phyloP scores from a whole-genome alignment of 2,329 filamentous ascomycete genomes.

The Myriosclerotinia scirpicola region DNA sequence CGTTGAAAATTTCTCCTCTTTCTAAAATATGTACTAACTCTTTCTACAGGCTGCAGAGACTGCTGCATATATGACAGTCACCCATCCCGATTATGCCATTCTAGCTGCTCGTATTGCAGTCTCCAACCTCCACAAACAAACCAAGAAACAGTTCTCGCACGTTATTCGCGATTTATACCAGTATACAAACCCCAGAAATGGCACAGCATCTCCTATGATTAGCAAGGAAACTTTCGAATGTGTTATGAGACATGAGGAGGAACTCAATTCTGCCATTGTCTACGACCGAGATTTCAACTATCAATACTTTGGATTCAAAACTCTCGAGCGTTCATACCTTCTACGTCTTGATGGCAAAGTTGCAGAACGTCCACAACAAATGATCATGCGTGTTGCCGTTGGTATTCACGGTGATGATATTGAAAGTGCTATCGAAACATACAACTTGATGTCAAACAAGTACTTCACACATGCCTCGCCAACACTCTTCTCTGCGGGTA shows the following conservation, averaged over 20 bases:
- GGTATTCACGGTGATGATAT: conserved; percentile 95
- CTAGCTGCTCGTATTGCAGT: conserved; percentile 97
- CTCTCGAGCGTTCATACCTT: conserved; percentile 94
- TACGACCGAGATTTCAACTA: conserved; percentile 99
- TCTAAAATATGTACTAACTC: conserved; percentile 29
- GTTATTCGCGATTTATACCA: conserved; percentile 91
- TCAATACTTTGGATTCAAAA: conserved; percentile 99
- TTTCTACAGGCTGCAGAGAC: conserved; percentile 84
- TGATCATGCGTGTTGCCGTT: conserved; percentile 99
- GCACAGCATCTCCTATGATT: conserved; percentile 86
- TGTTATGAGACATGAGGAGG: conserved; percentile 93
- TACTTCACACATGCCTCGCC: conserved; percentile 98
- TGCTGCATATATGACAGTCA: conserved; percentile 99
- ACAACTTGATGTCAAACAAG: conserved; percentile 98
- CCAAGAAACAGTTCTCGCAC: conserved; percentile 99
- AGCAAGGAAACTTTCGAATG: conserved; percentile 85
- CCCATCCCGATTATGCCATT: conserved; percentile 97
- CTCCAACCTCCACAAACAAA: conserved; percentile 99
- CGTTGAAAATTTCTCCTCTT: conserved; percentile 19
- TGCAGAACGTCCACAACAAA: conserved; percentile 95
- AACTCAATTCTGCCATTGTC: conserved; percentile 97
- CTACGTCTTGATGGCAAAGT: conserved; percentile 95
- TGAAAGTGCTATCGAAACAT: conserved; percentile 93
- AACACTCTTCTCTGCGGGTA: conserved; percentile 97
- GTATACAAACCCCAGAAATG: conserved; percentile 95